Evolutionary conservation across 257 asterid genomes (phyloP), one percentile per base, ranked within the genome.

Genomic region (Avicennia marina): DNA sequence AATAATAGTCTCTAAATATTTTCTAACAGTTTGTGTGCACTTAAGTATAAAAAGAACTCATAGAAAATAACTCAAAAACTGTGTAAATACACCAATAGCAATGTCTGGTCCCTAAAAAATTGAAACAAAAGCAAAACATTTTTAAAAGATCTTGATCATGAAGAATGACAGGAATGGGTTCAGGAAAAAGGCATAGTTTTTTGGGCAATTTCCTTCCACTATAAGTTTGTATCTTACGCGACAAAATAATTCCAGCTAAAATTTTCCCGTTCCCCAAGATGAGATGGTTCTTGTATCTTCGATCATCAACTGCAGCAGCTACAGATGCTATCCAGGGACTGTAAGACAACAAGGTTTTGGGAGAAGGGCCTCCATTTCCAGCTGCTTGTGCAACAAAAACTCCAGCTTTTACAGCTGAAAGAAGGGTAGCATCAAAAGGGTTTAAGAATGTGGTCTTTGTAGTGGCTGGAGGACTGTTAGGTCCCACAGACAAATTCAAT

Each of bases 251-350:
- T 75, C 99, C 97, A 19, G 91, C 75, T 61, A 93, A 64, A 12
- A 81, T 73, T 69, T 89, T 89, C 61, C 97, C 96, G 54, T 89
- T 89, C 61, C 99, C 99, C 80, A 93, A 52, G 29, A 77, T 82
- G 56, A 93, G 77, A 73, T 93, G 96, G 68, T 93, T 93, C 73
- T 93, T 93, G 75, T 93, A 93, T 72, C 95, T 77, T 36, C 99
- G 82, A 47, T 93, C 99, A 78, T 93, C 99, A 44, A 86, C 87
- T 43, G 97, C 99, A 73, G 99, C 99, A 58, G 99, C 99, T 57
- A 89, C 97, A 42, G 99, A 62, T 58, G 77, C 82, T 66, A 93
- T 89, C 99, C 99, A 93, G 18, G 99, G 99, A 80, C 99, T 93
- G 70, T 86, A 93, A 48, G 99, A 93, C 68, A 93, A 51, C 69